Base-by-base conservation (phyloP, 2,329 filamentous ascomycete species). In the Pseudogymnoascus sp. region DNA sequence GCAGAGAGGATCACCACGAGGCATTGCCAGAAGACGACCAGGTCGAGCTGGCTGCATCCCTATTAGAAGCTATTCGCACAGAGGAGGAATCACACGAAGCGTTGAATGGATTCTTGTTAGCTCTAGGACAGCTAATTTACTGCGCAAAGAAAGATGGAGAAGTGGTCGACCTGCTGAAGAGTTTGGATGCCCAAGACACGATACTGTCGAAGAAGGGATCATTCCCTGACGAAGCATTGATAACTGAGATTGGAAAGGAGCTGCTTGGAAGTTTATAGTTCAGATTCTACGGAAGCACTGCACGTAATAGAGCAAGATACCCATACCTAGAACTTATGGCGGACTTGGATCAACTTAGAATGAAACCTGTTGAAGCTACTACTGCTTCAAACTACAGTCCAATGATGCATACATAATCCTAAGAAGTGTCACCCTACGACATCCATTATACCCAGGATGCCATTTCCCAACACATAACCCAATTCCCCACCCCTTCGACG, bases 21-120 rank as follows among this genome's bases (percentile, higher is more conserved):
- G 77, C 76, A 0, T 74, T 97, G 2, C 78, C 84, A 0, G 88
- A 91, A 38, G 83, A 81, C 2, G 86, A 89, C 64, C 88, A 94
- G 71, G 84, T 95, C 1, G 92, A 96, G 74, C 78, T 97, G 4
- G 85, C 89, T 0, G 92, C 92, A 0, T 89, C 90, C 0, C 76
- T 94, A 6, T 77, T 96, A 1, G 92, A 97, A 74, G 88, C 89
- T 1, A 84, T 87, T 50, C 71, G 74, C 1, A 78, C 82, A 63
- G 84, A 87, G 68, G 77, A 81, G 33, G 75, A 77, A 37, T 86
- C 93, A 76, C 72, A 10, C 12, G 92, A 96, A 69, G 89, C 89
- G 0, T 75, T 92, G 12, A 89, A 89, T 70, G 91, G 91, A 0
- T 84, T 92, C 73, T 70, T 96, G 35, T 79, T 92, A 14, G 88